Evolutionary conservation across 768 basidiomycete genomes (phyloP).

Genomic region (Pulveroboletus sp.): DNA sequence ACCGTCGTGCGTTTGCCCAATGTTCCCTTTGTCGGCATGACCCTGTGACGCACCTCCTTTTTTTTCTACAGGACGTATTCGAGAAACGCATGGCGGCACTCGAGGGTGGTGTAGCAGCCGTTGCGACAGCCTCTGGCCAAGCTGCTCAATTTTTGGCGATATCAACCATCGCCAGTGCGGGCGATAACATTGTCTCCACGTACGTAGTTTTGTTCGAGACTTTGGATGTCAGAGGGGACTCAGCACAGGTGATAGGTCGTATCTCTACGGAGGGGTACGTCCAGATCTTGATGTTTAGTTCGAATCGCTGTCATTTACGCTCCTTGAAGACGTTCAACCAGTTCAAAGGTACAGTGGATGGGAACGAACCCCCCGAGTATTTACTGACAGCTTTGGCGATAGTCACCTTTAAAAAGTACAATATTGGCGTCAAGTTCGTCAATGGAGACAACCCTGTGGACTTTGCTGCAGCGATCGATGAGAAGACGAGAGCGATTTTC

Average conservation of each 20-base stretch:
- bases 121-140: slow-evolving; percentile 72
- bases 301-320: not conserved
- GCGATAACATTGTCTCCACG: slow-evolving; percentile 79
- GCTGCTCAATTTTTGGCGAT: slow-evolving; percentile 75
- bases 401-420: slow-evolving; percentile 18
- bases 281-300: not conserved
- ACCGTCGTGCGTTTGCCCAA: slow-evolving; percentile 11
- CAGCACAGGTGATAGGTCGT: slow-evolving; percentile 7
- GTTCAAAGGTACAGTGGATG: slow-evolving; percentile 12
- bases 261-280: slow-evolving; percentile 19
- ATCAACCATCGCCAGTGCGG: slow-evolving; percentile 50
- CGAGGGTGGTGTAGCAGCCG: slow-evolving; percentile 75
- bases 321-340: slow-evolving; percentile 16
- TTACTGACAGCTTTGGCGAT: not conserved
- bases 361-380: too few relatives aligned
- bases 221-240: not conserved
- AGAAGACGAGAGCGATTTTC: slow-evolving; percentile 71
- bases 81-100: slow-evolving; percentile 75
- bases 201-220: slow-evolving; percentile 42
- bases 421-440: slow-evolving; percentile 42
- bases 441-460: slow-evolving; percentile 47
- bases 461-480: slow-evolving; percentile 66
- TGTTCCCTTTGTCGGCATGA: too few relatives aligned
- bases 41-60: not conserved
- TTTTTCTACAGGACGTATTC: slow-evolving; percentile 63